Evolutionary conservation across 257 asterid genomes (phyloP).

Genomic region (Cynanchum wilfordii): DNA sequence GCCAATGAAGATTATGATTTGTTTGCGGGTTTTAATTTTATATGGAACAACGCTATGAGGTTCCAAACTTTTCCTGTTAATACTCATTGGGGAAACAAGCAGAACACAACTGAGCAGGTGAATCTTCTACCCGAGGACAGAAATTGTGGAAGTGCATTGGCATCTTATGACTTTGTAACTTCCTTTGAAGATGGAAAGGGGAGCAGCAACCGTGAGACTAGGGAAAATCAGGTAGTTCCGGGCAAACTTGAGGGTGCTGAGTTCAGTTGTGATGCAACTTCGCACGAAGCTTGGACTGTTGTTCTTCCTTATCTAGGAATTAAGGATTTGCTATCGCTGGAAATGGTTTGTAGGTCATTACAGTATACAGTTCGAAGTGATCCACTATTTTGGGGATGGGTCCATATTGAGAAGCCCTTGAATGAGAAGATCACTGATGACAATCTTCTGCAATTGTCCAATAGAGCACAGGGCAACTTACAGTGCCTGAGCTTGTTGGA

Average conservation of each 20-base stretch:
- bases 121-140: slow-evolving; percentile 24
- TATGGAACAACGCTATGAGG: slow-evolving; percentile 50
- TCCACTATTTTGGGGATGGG: slow-evolving; percentile 58
- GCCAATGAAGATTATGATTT: slow-evolving; percentile 43
- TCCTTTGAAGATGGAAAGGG: slow-evolving; percentile 21
- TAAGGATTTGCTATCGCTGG: slow-evolving; percentile 66
- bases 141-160: slow-evolving; percentile 27
- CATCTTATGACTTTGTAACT: slow-evolving; percentile 23
- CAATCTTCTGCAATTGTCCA: slow-evolving; percentile 43
- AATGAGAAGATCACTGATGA: slow-evolving; percentile 68
- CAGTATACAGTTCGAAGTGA: slow-evolving; percentile 43
- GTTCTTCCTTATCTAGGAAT: slow-evolving; percentile 54
- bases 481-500: slow-evolving; percentile 61
- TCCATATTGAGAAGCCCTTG: slow-evolving; percentile 64
- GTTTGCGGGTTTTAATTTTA: slow-evolving; percentile 45
- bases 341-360: slow-evolving; percentile 62
- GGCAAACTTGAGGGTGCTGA: slow-evolving; percentile 29
- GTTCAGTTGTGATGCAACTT: slow-evolving; percentile 38
- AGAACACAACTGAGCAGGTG: slow-evolving; percentile 17
- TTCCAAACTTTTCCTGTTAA: slow-evolving; percentile 35
- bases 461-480: slow-evolving; percentile 63
- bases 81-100: slow-evolving; percentile 22
- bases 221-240: slow-evolving; percentile 19
- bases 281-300: slow-evolving; percentile 50
- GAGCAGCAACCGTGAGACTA: slow-evolving; percentile 24